Percentiles rank a stretch among this genome's conserved stretches.
phyloP scores from a whole-genome alignment of 768 basidiomycete species.

The Mycena galericulata region DNA sequence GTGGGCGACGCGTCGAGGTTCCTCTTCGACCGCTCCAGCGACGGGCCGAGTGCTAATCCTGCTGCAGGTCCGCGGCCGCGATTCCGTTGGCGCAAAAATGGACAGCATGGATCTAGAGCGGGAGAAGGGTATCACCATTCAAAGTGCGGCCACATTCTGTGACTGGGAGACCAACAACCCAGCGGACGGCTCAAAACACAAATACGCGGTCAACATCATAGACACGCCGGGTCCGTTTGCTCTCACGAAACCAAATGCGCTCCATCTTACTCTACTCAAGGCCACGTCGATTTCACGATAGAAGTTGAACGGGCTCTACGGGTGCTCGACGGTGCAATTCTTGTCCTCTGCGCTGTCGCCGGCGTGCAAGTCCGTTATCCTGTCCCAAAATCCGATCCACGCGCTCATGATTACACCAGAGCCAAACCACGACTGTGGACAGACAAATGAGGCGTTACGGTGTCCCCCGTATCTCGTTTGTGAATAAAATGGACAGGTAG shows the following conservation, averaged over 20 bases:
- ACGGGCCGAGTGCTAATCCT: constrained; percentile 17
- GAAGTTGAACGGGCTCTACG: constrained; percentile 98
- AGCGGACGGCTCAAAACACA: constrained; percentile 70
- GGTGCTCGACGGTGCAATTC: constrained; percentile 95
- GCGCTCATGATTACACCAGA: constrained; percentile 55
- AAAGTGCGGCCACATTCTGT: constrained; percentile 98
- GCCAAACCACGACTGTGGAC: constrained; percentile 99
- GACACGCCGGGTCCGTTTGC: constrained; percentile 83
- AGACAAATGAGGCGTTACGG: constrained; percentile 98
- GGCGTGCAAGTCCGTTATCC: constrained; percentile 85
- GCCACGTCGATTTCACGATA: constrained; percentile 99
- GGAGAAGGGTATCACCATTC: constrained; percentile 99
- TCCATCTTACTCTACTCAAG: constrained; percentile 51
- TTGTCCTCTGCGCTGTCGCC: constrained; percentile 96
- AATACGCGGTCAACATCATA: constrained; percentile 97
- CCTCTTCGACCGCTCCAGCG: constrained; percentile 10
- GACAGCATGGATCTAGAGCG: constrained; percentile 99
- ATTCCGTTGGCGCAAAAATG: constrained; percentile 99
- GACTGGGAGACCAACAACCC: constrained; percentile 89
- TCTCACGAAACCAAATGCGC: too few species aligned
- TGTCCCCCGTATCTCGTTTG: constrained; percentile 94
- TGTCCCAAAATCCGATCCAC: background rate
- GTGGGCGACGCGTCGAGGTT: constrained; percentile 58
- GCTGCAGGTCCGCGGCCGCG: constrained; percentile 86
- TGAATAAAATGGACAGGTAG: constrained; percentile 99